Evolutionary conservation across 768 basidiomycete species (phyloP), one percentile per base, ranked within the genome.

Genomic region (Mrakia gelida): DNA sequence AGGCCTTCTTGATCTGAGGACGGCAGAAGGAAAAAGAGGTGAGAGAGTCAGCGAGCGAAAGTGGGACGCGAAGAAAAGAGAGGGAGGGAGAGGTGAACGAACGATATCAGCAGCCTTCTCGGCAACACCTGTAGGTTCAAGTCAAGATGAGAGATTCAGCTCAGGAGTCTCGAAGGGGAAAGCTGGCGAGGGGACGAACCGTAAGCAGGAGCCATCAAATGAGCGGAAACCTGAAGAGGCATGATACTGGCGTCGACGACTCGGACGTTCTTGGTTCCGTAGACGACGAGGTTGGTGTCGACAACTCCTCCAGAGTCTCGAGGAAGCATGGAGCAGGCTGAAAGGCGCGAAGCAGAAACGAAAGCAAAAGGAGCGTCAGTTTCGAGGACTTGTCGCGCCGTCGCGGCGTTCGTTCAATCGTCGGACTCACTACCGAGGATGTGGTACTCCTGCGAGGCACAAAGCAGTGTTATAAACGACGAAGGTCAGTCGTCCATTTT

Each of bases 241-340:
- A 88, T 82, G 9, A 88, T 81, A 65, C 86, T 87, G 28, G 87
- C 87, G 81, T 89, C 89, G 0, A 88, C 86, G 49, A 91, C 89
- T 76, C 90, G 86, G 52, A 90, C 84, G 83, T 91, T 91, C 32
- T 85, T 84, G 82, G 86, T 83, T 23, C 90, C 90, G 82, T 90
- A 89, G 3, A 90, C 89, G 79, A 84, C 85, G 30, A 91, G 84
- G 54, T 87, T 83, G 63, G 86, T 84, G 80, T 89, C 87, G 73
- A 91, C 89, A 68, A 91, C 89, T 75, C 89, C 89, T 32, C 87
- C 89, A 52, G 85, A 84, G 63, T 82, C 82, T 75, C 83, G 84
- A 3, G 89, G 89, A 68, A 90, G 83, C 89, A 91, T 90, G 11
- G 89, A 86, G 82, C 87, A 88, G 13, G 89, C 87, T 34, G 18